phyloP scores from a whole-genome alignment of 306 rosid species.

The Cucurbita argyrosperma region DNA sequence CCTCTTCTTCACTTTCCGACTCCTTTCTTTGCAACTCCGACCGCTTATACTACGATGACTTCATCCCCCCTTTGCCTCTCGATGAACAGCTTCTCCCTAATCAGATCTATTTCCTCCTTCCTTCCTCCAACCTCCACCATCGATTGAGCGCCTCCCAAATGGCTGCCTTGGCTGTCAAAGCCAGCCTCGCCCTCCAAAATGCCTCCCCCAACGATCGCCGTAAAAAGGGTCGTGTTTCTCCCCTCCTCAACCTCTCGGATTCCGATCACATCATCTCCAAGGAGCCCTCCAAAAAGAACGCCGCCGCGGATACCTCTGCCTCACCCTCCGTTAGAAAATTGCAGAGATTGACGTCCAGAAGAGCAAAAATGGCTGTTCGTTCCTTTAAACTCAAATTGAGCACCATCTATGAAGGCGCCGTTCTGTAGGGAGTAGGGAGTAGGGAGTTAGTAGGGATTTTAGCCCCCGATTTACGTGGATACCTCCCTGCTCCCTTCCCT shows the following conservation, averaged over 20 bases:
- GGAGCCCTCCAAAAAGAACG: not conserved
- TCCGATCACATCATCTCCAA: not conserved
- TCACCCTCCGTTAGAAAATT: constrained; percentile 20
- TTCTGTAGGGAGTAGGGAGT: constrained; percentile 1
- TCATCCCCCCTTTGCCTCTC: constrained; percentile 14
- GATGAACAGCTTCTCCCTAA: constrained; percentile 12
- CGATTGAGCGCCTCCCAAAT: constrained; percentile 26
- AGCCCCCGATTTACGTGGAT: not conserved
- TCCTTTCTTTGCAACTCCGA: constrained; percentile 29
- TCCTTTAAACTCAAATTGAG: constrained; percentile 24
- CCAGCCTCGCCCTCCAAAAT: constrained; percentile 26
- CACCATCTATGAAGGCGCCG: constrained; percentile 33
- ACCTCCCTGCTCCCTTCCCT: not conserved
- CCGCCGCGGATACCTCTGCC: not conserved
- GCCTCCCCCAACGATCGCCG: not conserved
- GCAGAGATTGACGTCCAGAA: constrained; percentile 18
- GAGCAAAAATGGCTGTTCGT: constrained; percentile 22
- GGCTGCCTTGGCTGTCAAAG: constrained; percentile 43
- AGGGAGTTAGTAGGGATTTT: not conserved
- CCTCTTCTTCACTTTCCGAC: not conserved
- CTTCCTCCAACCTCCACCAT: constrained; percentile 3
- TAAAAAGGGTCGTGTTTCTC: constrained; percentile 32
- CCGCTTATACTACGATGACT: constrained; percentile 13
- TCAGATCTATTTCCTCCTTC: constrained; percentile 37
- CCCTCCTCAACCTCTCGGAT: not conserved